Percentiles rank a stretch among this genome's conserved stretches.
These are phyloP conservation scores for Lupinus albus DNA, from an alignment of 306 rosid species.

Conservation along the genomic window DNA sequence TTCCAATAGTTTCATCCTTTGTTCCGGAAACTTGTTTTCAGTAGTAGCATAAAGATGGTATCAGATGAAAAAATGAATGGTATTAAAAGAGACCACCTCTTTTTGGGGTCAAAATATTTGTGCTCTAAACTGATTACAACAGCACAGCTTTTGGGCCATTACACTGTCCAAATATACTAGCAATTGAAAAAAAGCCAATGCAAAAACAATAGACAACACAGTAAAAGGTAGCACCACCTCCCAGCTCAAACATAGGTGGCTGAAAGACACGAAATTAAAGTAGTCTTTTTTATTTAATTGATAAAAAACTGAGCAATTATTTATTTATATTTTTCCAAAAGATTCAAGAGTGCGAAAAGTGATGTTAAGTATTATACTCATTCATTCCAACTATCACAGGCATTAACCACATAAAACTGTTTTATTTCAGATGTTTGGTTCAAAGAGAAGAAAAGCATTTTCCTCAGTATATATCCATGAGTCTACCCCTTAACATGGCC, in stretches of 20 bases:
- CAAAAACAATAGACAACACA: no score
- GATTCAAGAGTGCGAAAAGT: conserved; percentile 26
- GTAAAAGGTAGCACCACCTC: not conserved
- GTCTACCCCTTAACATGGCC: conserved; percentile 92
- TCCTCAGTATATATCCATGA: conserved; percentile 58
- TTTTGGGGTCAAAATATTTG: not conserved
- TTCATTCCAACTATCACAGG: conserved; percentile 27
- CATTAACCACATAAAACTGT: conserved; percentile 38
- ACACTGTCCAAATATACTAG: not conserved
- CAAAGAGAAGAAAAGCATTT: conserved; percentile 21
- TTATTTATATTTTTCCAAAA: conserved; percentile 5
- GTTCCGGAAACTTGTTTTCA: no score
- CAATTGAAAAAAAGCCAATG: not conserved
- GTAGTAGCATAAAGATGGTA: no score
- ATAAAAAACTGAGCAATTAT: not conserved
- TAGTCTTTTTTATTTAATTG: conserved; percentile 19
- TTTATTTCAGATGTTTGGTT: conserved; percentile 34
- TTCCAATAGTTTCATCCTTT: no score
- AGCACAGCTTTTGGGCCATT: conserved; percentile 14
- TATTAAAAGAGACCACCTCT: no score
- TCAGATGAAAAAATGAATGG: no score
- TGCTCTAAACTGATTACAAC: not conserved
- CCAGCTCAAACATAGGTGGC: not conserved
- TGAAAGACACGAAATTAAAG: conserved; percentile 3
- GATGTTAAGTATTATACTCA: conserved; percentile 12